These are phyloP conservation scores for Erythrophleum ivorense DNA, from an alignment of 331 rosid species.

Conservation along the genomic window DNA sequence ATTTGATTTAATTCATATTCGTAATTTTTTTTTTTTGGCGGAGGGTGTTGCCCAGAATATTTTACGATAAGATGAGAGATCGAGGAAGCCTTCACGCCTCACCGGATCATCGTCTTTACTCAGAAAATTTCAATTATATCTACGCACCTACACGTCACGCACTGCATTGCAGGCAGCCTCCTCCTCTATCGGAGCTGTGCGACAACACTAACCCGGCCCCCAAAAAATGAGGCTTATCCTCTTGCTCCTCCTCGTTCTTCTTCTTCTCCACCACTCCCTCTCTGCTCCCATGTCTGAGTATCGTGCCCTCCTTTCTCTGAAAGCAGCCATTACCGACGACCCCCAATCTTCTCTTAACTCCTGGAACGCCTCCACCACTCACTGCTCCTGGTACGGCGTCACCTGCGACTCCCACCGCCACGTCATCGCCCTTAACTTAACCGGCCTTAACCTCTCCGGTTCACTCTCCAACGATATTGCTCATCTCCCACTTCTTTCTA, in stretches of 20 bases:
- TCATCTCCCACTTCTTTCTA: constrained; percentile 59
- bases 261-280: constrained; percentile 39
- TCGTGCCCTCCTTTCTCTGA: constrained; percentile 70
- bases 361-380: constrained; percentile 62
- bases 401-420: constrained; percentile 67
- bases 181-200: background rate
- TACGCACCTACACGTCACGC: background rate
- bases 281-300: constrained; percentile 55
- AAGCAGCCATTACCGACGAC: constrained; percentile 56
- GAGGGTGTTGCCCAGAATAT: background rate
- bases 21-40: background rate
- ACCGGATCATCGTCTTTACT: background rate
- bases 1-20: background rate
- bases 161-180: background rate
- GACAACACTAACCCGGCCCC: background rate
- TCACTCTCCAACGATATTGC: constrained; percentile 57
- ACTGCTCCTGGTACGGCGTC: constrained; percentile 71
- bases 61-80: constrained; percentile 6
- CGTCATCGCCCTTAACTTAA: constrained; percentile 64
- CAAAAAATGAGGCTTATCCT: constrained; percentile 61
- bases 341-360: constrained; percentile 58
- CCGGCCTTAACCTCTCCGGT: constrained; percentile 66
- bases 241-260: constrained; percentile 37
- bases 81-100: background rate
- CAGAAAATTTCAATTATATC: background rate